Evolutionary conservation across 164 flowering plant genomes (phyloP), one percentile per base, ranked within the genome.

Genomic region (Annona squamosa): DNA sequence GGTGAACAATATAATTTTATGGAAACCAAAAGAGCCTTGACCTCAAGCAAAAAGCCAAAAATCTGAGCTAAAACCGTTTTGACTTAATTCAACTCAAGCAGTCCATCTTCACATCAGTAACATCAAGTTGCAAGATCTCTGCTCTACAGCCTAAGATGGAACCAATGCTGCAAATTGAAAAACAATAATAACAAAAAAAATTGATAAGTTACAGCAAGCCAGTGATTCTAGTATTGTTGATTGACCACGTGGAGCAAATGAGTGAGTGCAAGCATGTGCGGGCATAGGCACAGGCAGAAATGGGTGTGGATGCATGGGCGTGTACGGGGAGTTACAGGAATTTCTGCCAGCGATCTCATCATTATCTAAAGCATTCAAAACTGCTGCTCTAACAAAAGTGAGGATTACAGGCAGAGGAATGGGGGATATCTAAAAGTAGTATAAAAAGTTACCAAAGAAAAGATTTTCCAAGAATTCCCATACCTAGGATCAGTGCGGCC

Each of bases 401-500:
- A 26, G 59, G 13, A 52, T 9, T 52, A 52, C 13, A 16, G 13
- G 59, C 59, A 52, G 13, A 52, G 59, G 59, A 10, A 52, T 7
- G 9, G 17, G 17, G 13, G 59, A 52, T 16, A 52, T 16, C 9
- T 52, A 12, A 52, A 52, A 52, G 59, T 52, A 52, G 13, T 16
- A 0, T 9, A 2, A 52, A 10, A 9, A 52, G 59, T 9, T 52
- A 52, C 9, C 59, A 52, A 16, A 52, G 17, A 10, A 52, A 52
- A 10, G 59, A 59, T 59, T 26, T 52, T 52, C 59, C 13, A 13
- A 52, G 56, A 70, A 9, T 70, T 17, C 56, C 46, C 75, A 71
- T 89, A 92, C 99, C 92, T 93, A 2, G 99, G 98, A 67, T 86
- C 78, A 10, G 97, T 90, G 44, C 98, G 96, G 9, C 99, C 98